A percentile compares a stretch with the other conserved stretches of the same genome.
phyloP scores from a whole-genome alignment of 805 yeast species.

The Wickerhamiella parazyma region DNA sequence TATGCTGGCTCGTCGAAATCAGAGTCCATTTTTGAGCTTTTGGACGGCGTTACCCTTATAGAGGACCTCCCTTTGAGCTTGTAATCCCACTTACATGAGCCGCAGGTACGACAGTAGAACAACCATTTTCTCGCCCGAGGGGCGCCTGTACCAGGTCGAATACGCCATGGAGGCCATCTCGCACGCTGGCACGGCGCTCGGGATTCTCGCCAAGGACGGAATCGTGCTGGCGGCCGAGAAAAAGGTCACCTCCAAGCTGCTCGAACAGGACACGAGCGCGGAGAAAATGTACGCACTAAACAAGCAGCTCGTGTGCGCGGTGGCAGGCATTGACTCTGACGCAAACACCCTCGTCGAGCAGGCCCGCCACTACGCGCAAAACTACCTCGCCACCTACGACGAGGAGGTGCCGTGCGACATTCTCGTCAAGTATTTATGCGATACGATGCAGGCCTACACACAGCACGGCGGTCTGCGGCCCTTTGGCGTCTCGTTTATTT shows the following conservation, averaged over 20 bases:
- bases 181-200: slow-evolving; percentile 73
- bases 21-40: too few species aligned
- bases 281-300: slow-evolving; percentile 83
- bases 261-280: slow-evolving; percentile 86
- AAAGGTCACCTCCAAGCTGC: slow-evolving; percentile 80
- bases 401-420: slow-evolving; percentile 91
- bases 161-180: slow-evolving; percentile 88
- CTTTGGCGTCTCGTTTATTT: slow-evolving; percentile 90
- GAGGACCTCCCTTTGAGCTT: too few species aligned
- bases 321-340: slow-evolving; percentile 97
- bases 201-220: slow-evolving; percentile 66
- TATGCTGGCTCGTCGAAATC: too few species aligned
- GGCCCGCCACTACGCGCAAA: slow-evolving; percentile 77
- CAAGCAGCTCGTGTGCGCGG: slow-evolving; percentile 67
- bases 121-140: slow-evolving; percentile 97
- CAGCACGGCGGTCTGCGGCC: slow-evolving; percentile 99
- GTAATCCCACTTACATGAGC: slow-evolving; percentile 39
- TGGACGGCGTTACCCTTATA: too few species aligned
- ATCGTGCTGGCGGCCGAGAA: slow-evolving; percentile 94
- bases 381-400: slow-evolving; percentile 69
- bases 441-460: slow-evolving; percentile 93
- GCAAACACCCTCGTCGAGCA: slow-evolving; percentile 80
- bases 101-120: slow-evolving; percentile 99
- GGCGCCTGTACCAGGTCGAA: slow-evolving; percentile 91
- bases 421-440: slow-evolving; percentile 78